Evolutionary conservation across 805 yeast species (phyloP), one percentile per base, ranked within the genome.

Genomic region (Candida maltosa): DNA sequence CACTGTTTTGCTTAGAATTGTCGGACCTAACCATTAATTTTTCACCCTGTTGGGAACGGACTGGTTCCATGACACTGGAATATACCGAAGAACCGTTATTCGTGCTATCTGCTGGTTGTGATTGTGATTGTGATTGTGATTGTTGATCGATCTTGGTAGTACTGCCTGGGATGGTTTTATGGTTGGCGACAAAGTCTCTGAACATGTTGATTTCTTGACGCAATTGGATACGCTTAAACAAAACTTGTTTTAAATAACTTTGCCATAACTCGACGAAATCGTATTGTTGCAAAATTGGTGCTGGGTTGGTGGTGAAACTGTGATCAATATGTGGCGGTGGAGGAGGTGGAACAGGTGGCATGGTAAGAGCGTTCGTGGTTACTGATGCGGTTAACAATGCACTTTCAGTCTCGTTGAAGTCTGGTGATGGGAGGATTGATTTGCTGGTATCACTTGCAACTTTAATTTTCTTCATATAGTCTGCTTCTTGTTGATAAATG

Each of bases 141-240:
- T 22, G 12, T n/a, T 16, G 14, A 9, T 23, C 27, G n/a, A 22
- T n/a, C 6, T 17, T 15, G 19, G 9, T 34, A 3, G 32, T 17
- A 8, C n/a, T 26, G 3, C 6, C 32, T 3, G 3, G 7, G 7
- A 17, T 26, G 12, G 4, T 17, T 34, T 23, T 26, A 10, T 15
- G 18, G 4, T 35, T 33, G 8, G 38, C 42, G 10, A 42, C 37
- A 12, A 51, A 34, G 29, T 49, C 45, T 41, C 63, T 67, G 52
- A 56, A 67, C 32, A 54, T 40, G 20, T 44, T 49, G 38, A 67
- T 64, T 37, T 67, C 73, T 41, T 65, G 71, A 29, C 72, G 49
- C 32, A 67, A 49, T 38, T 58, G 57, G 31, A 67, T 65, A 19
- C 73, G 42, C 45, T 58, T 62, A 20, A 50, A 48, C n/a, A 65